These are phyloP conservation scores for Myriosclerotinia curreyana DNA, from an alignment of 2,329 filamentous ascomycete genomes.

Conservation along the genomic window DNA sequence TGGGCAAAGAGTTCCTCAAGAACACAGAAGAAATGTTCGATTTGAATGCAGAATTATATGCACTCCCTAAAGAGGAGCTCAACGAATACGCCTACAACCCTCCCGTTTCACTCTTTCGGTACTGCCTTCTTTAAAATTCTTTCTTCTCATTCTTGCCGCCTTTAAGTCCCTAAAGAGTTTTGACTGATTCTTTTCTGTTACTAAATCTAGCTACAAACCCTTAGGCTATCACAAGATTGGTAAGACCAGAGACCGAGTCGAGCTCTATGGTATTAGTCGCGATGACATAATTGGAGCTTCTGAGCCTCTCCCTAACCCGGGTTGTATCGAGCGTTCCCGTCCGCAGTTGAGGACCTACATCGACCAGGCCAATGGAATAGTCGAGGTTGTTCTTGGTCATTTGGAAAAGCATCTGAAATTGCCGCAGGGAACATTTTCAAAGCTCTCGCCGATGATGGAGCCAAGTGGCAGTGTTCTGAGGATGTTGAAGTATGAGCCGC, in stretches of 20 bases:
- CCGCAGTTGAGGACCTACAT: background rate
- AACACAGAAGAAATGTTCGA: background rate
- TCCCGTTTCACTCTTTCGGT: constrained; percentile 11
- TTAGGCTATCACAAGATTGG: constrained; percentile 15
- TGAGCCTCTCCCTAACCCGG: constrained; percentile 12
- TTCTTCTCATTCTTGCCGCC: background rate
- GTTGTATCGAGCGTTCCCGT: constrained; percentile 6
- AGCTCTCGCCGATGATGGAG: background rate
- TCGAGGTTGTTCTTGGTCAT: constrained; percentile 1
- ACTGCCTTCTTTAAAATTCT: background rate
- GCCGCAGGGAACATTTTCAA: background rate
- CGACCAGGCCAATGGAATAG: background rate
- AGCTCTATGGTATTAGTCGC: constrained; percentile 4
- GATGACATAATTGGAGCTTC: constrained; percentile 17
- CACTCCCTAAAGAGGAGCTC: constrained; percentile 1
- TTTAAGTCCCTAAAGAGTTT: background rate
- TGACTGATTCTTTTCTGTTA: background rate
- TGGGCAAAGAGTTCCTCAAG: constrained; percentile 8
- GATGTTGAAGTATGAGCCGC: constrained; percentile 11
- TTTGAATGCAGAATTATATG: constrained; percentile 10
- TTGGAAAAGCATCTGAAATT: constrained; percentile 10
- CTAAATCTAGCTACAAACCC: constrained; percentile 10
- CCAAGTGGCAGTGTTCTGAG: constrained; percentile 11
- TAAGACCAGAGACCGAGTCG: constrained; percentile 4
- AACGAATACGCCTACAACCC: constrained; percentile 5